These are phyloP conservation scores for Penicillium sp. DNA, from an alignment of 2,329 filamentous ascomycete genomes.

Conservation along the genomic window DNA sequence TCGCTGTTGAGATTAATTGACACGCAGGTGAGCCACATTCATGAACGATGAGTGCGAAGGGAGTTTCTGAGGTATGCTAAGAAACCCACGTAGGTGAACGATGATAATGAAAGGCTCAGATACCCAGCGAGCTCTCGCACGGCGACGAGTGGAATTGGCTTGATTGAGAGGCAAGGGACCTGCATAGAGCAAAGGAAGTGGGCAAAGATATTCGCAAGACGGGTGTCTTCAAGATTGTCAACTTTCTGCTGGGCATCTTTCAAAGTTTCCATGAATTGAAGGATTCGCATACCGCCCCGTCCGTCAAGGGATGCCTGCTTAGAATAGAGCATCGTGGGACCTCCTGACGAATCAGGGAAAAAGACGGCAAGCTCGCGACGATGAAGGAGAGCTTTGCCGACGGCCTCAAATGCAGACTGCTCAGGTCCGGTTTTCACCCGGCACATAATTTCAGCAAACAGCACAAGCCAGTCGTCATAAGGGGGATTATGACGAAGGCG, in stretches of 20 bases:
- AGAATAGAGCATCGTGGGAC: neutral
- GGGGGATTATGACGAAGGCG: neutral
- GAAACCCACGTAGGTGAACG: neutral
- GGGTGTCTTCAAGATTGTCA: neutral
- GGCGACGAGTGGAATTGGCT: neutral
- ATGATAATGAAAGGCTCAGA: neutral
- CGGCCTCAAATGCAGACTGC: neutral
- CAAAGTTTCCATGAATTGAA: neutral
- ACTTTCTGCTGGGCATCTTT: neutral
- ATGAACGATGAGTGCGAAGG: neutral
- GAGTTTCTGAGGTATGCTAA: neutral
- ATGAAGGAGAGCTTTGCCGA: neutral
- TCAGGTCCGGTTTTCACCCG: neutral
- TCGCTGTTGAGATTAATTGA: neutral
- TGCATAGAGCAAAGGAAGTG: neutral
- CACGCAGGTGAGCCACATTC: neutral
- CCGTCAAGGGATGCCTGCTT: neutral
- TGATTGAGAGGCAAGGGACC: neutral
- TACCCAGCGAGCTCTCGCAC: neutral
- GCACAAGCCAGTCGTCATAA: neutral
- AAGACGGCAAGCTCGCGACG: neutral
- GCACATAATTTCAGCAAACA: neutral
- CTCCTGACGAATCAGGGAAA: neutral
- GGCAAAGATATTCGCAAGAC: neutral
- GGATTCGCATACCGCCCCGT: neutral